Base-by-base conservation (phyloP, 2,329 filamentous ascomycete species). In the Diaporthe sp. region DNA sequence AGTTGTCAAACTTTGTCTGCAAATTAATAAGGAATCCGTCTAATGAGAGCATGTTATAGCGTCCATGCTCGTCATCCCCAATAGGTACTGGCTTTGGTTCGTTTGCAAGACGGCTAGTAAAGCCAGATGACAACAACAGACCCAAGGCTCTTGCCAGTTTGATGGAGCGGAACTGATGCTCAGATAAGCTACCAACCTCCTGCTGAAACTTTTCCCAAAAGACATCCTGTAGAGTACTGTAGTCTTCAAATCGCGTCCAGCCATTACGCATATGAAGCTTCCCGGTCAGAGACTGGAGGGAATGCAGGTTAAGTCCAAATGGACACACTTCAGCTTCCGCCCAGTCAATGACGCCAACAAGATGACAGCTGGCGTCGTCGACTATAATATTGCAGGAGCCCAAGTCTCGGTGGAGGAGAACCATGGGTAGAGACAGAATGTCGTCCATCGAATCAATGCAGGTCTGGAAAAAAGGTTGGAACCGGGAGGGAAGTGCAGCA, bases 401-500 rank as follows among this genome's bases (percentile, higher is more conserved):
- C 9, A 58, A 58, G 28, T 58, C 55, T 58, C 55, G 55, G 55
- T 58, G 55, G 28, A 58, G 55, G 28, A 58, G 55, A 34, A 58
- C 28, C 55, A 58, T 58, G 2, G 55, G 55, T 34, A 58, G 28
- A 31, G 55, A 58, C 17, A 58, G 8, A 34, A 34, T 58, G 3
- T 58, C 55, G 7, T 58, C 55, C 55, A 58, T 37, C 17, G 28
- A 34, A 34, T 58, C 28, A 34, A 58, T 58, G 55, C 55, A 58
- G 28, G 8, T 58, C 28, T 58, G 55, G 7, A 58, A 12, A 28
- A 34, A 9, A 19, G 12, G 55, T 28, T 34, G 55, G 28, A 58
- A 58, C 19, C 28, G 55, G 17, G 28, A 10, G 28, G 55, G 55
- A 9, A 58, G 28, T 34, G 55, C 28, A 19, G 28, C 28, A 9